Percentiles rank a stretch among this genome's conserved stretches.
Evolutionary conservation across 306 rosid species (phyloP).

Genomic region (Astragalus glycyphyllos): DNA sequence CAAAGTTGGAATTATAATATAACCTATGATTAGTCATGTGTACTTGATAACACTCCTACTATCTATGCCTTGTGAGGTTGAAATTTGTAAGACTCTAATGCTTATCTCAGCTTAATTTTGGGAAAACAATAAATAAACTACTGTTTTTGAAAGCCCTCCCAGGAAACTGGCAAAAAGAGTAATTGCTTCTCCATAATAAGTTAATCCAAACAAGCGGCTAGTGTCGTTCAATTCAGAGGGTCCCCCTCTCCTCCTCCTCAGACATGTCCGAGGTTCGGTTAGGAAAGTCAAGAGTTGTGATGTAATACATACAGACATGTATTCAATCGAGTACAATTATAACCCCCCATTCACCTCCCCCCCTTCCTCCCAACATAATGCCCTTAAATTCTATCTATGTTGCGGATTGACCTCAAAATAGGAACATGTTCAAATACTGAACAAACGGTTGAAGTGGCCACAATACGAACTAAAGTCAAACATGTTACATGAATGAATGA

Average conservation of each 20-base stretch:
- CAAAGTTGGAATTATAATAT: not conserved
- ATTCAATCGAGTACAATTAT: not conserved
- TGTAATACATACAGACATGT: not conserved
- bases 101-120: not conserved
- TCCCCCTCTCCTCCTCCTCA: not conserved
- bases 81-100: not conserved
- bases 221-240: not conserved
- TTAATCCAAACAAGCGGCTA: not conserved
- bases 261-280: not conserved
- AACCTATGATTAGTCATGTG: not conserved
- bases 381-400: conserved; percentile 13
- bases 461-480: not conserved
- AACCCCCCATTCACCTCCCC: not conserved
- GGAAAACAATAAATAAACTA: not conserved
- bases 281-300: not conserved
- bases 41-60: conserved; percentile 2
- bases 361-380: not conserved
- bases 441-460: conserved; percentile 12
- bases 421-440: conserved; percentile 15
- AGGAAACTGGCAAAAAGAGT: not conserved
- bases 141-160: conserved; percentile 12
- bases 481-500: conserved; percentile 20
- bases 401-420: conserved; percentile 25
- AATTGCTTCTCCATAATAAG: not conserved
- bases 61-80: not conserved